These are phyloP conservation scores for Saccharum officinarum DNA, from an alignment of 176 grass and related monocot species.

Conservation along the genomic window DNA sequence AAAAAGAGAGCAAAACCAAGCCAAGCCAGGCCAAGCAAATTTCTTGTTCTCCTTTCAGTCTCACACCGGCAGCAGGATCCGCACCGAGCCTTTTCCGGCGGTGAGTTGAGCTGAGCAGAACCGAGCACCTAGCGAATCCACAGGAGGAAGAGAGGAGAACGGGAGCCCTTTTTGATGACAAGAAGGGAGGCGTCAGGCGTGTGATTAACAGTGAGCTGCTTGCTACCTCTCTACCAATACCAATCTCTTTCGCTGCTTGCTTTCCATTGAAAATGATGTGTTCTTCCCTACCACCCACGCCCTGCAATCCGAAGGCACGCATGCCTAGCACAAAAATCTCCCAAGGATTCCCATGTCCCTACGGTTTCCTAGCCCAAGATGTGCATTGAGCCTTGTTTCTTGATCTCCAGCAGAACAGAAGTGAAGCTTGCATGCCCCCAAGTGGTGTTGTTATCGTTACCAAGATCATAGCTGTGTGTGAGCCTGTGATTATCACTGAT, in stretches of 20 bases:
- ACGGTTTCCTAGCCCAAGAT: slow-evolving; percentile 34
- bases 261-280: slow-evolving; percentile 57
- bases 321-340: slow-evolving; percentile 30
- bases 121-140: not conserved
- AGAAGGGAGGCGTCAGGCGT: slow-evolving; percentile 22
- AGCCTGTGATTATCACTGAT: slow-evolving; percentile 5
- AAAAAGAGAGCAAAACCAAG: slow-evolving; percentile 36
- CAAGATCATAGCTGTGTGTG: slow-evolving; percentile 7
- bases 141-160: slow-evolving; percentile 33
- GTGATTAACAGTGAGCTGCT: slow-evolving; percentile 56
- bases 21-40: slow-evolving; percentile 31
- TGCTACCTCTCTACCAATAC: slow-evolving; percentile 38
- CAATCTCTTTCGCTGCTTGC: slow-evolving; percentile 56
- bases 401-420: slow-evolving; percentile 33
- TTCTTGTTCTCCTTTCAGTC: slow-evolving; percentile 41
- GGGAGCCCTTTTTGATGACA: slow-evolving; percentile 18
- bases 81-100: slow-evolving; percentile 42
- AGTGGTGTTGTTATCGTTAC: slow-evolving; percentile 17
- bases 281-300: slow-evolving; percentile 22
- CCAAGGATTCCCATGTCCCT: not conserved
- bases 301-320: slow-evolving; percentile 23
- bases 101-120: slow-evolving; percentile 1
- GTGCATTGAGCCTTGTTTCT: slow-evolving; percentile 36
- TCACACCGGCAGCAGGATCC: slow-evolving; percentile 36
- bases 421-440: slow-evolving; percentile 42